Evolutionary conservation across 192 early-diverging fungal genomes (phyloP), one percentile per base, ranked within the genome.

Genomic region (Podila horticola): DNA sequence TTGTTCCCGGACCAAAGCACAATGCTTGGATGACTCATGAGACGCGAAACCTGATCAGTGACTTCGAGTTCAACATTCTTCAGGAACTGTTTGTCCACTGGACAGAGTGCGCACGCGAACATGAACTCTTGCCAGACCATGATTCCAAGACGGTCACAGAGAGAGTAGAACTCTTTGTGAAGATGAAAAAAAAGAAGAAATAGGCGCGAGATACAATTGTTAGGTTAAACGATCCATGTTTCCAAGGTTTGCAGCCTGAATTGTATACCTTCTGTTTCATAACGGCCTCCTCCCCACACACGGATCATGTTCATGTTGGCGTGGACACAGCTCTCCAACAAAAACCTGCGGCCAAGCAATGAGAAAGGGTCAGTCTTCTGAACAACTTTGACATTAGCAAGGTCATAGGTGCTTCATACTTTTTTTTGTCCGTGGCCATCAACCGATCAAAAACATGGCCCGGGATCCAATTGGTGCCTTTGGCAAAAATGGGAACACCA

Each of bases 71-170:
- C 69, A 50, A 90, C 87, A 65, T 76, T 74, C 5, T 71, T 66
- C 11, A 87, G 52, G 48, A 90, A 90, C 15, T 22, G 38, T 20
- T 60, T 17, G 55, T 90, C 59, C 9, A 85, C 83, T 9, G 89
- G 89, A 57, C 88, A 88, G 1, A 79, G 64, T 9, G 84, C 87
- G 33, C 88, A 90, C 0, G 88, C 88, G 67, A 91, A 91, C 82
- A 91, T 90, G 69, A 91, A 89, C n/a, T 91, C 90, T 31, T 87
- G 86, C 89, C 89, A 91, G 8, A 91, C 86, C 62, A 91, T 76
- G 17, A 91, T 51, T 2, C 90, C 90, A 20, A 87, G 58, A 33
- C 89, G 83, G 66, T 89, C 84, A 34, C 88, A 90, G 1, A 83
- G 3, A 41, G 77, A 52, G 48, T 91, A 91, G 38, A 91, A 87